Percentiles rank a stretch among this genome's conserved stretches.
phyloP scores from a whole-genome alignment of 2,329 filamentous ascomycete genomes.

The Trichoderma sp. region DNA sequence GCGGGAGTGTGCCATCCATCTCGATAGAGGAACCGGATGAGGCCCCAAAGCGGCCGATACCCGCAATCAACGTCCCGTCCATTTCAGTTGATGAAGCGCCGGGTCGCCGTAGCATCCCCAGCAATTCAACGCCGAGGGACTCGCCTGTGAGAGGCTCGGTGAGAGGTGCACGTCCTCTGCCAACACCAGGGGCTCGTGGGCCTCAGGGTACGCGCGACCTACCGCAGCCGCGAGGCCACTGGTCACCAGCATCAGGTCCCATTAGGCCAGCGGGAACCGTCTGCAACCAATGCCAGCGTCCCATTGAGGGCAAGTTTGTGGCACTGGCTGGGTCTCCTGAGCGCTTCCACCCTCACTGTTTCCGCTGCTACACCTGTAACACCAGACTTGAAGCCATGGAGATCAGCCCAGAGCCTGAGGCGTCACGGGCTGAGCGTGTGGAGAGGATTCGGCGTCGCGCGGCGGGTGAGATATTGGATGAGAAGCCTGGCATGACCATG shows the following conservation, averaged over 20 bases:
- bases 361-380: slow-evolving; percentile 82
- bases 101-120: slow-evolving; percentile 40
- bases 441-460: slow-evolving; percentile 65
- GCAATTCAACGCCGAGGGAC: slow-evolving; percentile 48
- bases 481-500: slow-evolving; percentile 61
- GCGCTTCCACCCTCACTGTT: slow-evolving; percentile 92
- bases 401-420: slow-evolving; percentile 87
- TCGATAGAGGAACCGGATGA: slow-evolving; percentile 33
- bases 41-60: slow-evolving; percentile 28
- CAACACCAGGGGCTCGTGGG: slow-evolving; percentile 41
- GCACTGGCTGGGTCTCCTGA: slow-evolving; percentile 68
- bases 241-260: slow-evolving; percentile 53
- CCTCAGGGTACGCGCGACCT: slow-evolving; percentile 33
- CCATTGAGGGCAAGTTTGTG: slow-evolving; percentile 88
- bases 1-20: slow-evolving; percentile 36
- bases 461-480: slow-evolving; percentile 56
- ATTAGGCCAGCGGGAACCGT: slow-evolving; percentile 60
- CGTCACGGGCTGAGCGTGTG: slow-evolving; percentile 66
- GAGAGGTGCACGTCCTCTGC: slow-evolving; percentile 37
- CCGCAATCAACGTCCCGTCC: slow-evolving; percentile 46
- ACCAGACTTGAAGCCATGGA: slow-evolving; percentile 91
- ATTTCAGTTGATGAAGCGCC: slow-evolving; percentile 43
- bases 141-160: slow-evolving; percentile 29
- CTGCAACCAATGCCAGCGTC: slow-evolving; percentile 78
- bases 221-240: slow-evolving; percentile 51